Evolutionary conservation across 2,329 filamentous ascomycete genomes (phyloP), one percentile per base, ranked within the genome.

Genomic region (Torrubiella hemipterigena): DNA sequence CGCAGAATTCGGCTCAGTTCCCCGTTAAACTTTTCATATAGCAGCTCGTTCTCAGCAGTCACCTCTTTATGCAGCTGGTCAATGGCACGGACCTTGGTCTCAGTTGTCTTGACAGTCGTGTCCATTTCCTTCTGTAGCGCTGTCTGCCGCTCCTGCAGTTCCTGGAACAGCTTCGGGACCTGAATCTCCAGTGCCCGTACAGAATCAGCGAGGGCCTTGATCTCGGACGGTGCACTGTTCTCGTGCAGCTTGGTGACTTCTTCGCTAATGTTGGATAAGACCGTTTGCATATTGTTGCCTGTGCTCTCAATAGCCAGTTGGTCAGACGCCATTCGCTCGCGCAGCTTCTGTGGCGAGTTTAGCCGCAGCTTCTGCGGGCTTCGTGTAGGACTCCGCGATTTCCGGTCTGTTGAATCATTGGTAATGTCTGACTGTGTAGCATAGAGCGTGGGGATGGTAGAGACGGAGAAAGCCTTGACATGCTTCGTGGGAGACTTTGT

Each of bases 1-100:
- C 75, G 80, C 26, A 86, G 67, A 37, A 95, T 82, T 60, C 81
- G 85, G 44, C 74, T 80, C 29, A 96, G 61, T 57, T 95, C 89
- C n/a, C 76, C 73, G 47, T 95, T 94, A 63, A 95, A 94, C 38
- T 78, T 79, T 42, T 89, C 81, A 54, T 95, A 95, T 33, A 96
- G 65, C 18, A 89, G 72, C 57, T 95, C 87, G 45, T 95, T 96
- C 61, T 96, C 89, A 0, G 84, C 82, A 44, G 77, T 85, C 12
- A 78, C 73, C 48, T 94, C 85, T 41, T 84, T 81, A 59, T 93
- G 93, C 31, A 94, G 62, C 55, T 93, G 82, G 50, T 95, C 87
- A 32, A 95, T 73, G 24, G 81, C 80, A 44, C 77, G 81, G 36
- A 79, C 77, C 45, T 91, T 87, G 36, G 69, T 70, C 51, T 95